phyloP scores from a whole-genome alignment of 768 basidiomycete genomes.

The Tylopilus intermedius region DNA sequence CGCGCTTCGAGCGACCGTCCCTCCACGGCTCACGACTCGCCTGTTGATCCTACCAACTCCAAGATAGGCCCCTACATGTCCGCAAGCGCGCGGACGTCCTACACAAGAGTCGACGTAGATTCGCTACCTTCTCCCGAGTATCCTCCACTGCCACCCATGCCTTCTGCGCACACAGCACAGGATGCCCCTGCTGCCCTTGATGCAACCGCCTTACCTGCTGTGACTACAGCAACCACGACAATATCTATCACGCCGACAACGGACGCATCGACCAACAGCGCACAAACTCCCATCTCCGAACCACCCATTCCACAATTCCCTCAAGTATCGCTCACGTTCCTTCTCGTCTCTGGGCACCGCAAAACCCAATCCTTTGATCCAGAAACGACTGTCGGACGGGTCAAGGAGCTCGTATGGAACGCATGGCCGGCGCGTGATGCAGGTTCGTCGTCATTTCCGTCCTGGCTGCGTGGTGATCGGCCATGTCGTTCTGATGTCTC shows the following conservation, averaged over 20 bases:
- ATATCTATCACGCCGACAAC: not conserved
- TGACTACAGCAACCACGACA: not conserved
- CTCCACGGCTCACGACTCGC: constrained; percentile 13
- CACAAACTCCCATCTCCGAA: constrained; percentile 7
- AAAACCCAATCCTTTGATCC: constrained; percentile 73
- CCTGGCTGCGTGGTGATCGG: constrained; percentile 12
- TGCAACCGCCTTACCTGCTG: not conserved
- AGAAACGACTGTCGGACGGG: constrained; percentile 66
- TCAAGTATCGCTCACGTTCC: constrained; percentile 63
- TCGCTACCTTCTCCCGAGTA: constrained; percentile 18
- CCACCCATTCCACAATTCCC: constrained; percentile 51
- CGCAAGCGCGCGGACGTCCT: constrained; percentile 49
- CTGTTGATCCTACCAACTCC: not conserved
- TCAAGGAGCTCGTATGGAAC: constrained; percentile 83
- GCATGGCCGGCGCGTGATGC: constrained; percentile 55
- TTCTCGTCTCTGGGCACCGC: constrained; percentile 64
- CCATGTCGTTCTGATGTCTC: constrained; percentile 3
- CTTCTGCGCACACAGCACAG: constrained; percentile 6
- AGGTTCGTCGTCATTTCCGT: constrained; percentile 37
- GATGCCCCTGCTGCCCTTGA: not conserved
- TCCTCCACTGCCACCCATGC: constrained; percentile 24
- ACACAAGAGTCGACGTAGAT: constrained; percentile 46
- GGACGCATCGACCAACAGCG: not conserved
- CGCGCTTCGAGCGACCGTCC: constrained; percentile 13
- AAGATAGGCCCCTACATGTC: constrained; percentile 27